Percentiles rank a stretch among this genome's conserved stretches.
These are phyloP conservation scores for Melanopsichium pennsylvanicum DNA, from an alignment of 1,284 basidiomycete genomes.

Conservation along the genomic window DNA sequence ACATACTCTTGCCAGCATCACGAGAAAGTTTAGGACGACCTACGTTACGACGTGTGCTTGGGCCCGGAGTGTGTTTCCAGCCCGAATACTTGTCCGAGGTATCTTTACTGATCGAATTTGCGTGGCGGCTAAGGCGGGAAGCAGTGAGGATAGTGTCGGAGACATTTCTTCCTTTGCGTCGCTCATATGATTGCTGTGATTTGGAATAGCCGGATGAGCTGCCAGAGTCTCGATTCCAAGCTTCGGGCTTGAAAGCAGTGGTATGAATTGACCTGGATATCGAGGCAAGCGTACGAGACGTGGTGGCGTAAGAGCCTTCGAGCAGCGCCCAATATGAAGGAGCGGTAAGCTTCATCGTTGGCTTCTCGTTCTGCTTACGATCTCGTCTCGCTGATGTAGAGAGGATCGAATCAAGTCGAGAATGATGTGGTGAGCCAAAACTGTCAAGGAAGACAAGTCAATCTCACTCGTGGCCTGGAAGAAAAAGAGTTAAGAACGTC, in stretches of 20 bases:
- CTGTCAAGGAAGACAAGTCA: no score
- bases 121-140: slow-evolving; percentile 13
- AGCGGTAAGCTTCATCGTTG: slow-evolving; percentile 7
- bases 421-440: no score
- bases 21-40: slow-evolving; percentile 23
- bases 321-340: slow-evolving; percentile 4
- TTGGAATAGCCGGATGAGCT: not conserved
- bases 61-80: slow-evolving; percentile 35
- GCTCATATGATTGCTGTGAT: slow-evolving; percentile 2
- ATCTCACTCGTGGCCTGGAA: no score
- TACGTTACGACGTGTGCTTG: slow-evolving; percentile 22
- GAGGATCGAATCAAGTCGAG: no score
- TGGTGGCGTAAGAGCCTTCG: not conserved
- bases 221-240: not conserved
- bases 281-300: not conserved
- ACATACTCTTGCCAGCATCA: slow-evolving; percentile 12
- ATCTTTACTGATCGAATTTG: slow-evolving; percentile 9
- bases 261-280: not conserved
- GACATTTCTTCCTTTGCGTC: not conserved
- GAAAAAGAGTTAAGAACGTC: no score
- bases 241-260: not conserved
- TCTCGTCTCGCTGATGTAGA: no score
- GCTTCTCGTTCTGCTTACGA: no score
- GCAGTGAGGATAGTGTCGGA: slow-evolving; percentile 30
- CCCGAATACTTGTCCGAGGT: slow-evolving; percentile 24